These are phyloP conservation scores for Leishmania aethiopica DNA, from an alignment of 208 protist genomes.

Conservation along the genomic window DNA sequence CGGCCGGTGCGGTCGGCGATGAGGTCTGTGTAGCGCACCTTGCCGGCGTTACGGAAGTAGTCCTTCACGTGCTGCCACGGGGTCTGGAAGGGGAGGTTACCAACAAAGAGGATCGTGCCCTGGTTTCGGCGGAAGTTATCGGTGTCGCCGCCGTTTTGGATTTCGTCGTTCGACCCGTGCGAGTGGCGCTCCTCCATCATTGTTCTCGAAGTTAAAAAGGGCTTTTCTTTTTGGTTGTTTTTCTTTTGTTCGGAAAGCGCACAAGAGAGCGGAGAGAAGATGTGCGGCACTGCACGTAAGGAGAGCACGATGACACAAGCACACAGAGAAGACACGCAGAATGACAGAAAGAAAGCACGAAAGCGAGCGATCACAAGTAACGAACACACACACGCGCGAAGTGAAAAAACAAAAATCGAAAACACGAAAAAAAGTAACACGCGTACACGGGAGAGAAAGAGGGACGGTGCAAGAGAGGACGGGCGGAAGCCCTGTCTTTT, in stretches of 20 bases:
- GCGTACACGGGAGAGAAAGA: background rate
- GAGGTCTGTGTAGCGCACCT: slow-evolving; percentile 88
- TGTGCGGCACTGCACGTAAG: background rate
- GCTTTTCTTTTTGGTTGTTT: background rate
- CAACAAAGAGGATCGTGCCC: slow-evolving; percentile 85
- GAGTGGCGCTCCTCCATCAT: slow-evolving; percentile 46
- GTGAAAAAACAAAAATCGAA: background rate
- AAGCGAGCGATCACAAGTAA: slow-evolving; percentile 6
- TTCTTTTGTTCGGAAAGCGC: background rate
- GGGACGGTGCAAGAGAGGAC: background rate
- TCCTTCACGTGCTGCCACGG: slow-evolving; percentile 92
- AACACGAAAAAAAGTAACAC: background rate
- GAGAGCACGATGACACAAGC: background rate
- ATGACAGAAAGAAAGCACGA: slow-evolving; percentile 11
- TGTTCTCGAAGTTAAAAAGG: background rate
- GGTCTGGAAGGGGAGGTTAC: slow-evolving; percentile 87
- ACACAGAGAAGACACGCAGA: background rate
- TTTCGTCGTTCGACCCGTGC: slow-evolving; percentile 32
- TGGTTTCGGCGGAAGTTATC: slow-evolving; percentile 54
- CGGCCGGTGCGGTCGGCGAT: slow-evolving; percentile 73
- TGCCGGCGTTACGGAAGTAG: slow-evolving; percentile 80
- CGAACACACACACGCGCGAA: background rate
- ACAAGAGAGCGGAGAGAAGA: background rate
- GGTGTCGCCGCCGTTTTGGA: slow-evolving; percentile 25
- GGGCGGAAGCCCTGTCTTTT: background rate